Percentiles rank a stretch among this genome's conserved stretches.
Conservation (phyloP, 2,329 filamentous ascomycete genomes). For the Cladosporium colombiae region DNA sequence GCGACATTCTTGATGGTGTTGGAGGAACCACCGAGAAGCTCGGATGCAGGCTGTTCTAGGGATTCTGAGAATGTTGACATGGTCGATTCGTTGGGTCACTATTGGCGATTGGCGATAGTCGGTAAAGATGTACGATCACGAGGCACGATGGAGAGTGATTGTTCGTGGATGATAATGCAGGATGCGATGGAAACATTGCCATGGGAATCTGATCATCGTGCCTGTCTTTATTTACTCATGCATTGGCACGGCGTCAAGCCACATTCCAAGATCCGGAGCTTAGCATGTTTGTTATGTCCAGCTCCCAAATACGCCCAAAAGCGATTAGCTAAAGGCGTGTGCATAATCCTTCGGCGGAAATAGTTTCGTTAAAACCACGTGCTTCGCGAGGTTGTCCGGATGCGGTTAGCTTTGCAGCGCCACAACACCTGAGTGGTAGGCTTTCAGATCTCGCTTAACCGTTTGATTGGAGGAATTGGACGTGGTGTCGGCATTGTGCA, state of each 20-base stretch:
- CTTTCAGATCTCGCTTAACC: neutral
- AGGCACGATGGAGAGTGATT: too few relatives aligned
- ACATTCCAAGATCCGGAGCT: neutral
- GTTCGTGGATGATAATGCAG: neutral
- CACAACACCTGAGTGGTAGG: neutral
- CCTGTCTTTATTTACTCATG: neutral
- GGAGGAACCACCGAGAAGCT: neutral
- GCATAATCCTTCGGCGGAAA: neutral
- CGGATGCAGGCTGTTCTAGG: neutral
- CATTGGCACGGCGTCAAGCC: neutral
- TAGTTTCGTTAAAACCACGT: neutral
- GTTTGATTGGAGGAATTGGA: neutral
- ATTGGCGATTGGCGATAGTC: too few relatives aligned
- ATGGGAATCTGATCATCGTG: neutral
- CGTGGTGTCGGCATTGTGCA: neutral
- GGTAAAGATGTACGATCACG: too few relatives aligned
- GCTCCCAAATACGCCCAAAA: neutral
- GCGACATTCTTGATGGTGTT: slow-evolving; percentile 11
- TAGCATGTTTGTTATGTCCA: neutral
- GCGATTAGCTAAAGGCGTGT: neutral
- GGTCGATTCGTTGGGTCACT: neutral
- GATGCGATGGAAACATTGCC: neutral
- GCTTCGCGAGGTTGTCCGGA: neutral
- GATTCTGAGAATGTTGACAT: neutral
- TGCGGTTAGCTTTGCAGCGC: neutral